These are phyloP conservation scores for Dittrichia graveolens DNA, from an alignment of 129 eudicot species.

Conservation along the genomic window DNA sequence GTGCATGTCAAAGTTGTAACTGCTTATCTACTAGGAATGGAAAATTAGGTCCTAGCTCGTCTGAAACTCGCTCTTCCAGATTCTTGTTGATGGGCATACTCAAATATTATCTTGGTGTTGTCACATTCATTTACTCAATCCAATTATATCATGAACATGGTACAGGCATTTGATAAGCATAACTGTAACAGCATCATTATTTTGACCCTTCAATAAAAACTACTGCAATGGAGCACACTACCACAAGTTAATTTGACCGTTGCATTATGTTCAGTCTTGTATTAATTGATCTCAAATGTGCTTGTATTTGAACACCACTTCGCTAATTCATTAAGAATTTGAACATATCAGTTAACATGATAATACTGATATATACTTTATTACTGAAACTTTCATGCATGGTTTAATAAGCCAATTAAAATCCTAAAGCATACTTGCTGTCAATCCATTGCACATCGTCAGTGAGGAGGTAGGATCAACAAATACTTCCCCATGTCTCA, in stretches of 20 bases:
- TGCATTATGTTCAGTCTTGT: not conserved
- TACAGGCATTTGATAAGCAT: not conserved
- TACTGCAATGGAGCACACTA: too few relatives aligned
- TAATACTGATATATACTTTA: not conserved
- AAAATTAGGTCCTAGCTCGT: not conserved
- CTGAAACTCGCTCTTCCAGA: not conserved
- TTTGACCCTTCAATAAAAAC: too few relatives aligned
- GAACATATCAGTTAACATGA: not conserved
- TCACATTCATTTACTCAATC: not conserved
- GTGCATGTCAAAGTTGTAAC: not conserved
- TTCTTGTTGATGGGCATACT: not conserved
- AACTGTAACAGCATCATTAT: not conserved
- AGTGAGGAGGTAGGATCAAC: not conserved
- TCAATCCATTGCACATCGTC: not conserved
- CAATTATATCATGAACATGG: not conserved
- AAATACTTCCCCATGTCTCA: slow-evolving; percentile 3
- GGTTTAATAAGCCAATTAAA: slow-evolving; percentile 19
- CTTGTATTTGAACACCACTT: slow-evolving; percentile 1
- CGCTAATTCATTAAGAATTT: not conserved
- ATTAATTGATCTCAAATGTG: not conserved
- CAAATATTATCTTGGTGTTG: not conserved
- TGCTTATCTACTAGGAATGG: not conserved
- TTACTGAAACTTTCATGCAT: slow-evolving; percentile 23
- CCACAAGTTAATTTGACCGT: too few relatives aligned
- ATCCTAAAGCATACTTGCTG: slow-evolving; percentile 3